phyloP scores from a whole-genome alignment of 805 yeast species.

The Priceomyces medius region DNA sequence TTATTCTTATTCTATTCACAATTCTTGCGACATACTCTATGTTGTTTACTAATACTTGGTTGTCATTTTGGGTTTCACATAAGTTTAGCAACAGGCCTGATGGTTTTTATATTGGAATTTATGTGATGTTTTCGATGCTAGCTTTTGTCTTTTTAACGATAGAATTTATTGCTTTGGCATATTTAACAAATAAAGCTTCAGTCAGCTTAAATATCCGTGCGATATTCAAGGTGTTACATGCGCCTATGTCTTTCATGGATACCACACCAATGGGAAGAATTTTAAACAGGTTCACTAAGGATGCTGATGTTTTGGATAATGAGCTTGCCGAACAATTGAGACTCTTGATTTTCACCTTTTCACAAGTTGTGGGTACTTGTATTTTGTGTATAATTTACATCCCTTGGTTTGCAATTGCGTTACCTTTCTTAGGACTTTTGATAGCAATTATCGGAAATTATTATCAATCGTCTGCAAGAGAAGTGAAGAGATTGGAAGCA shows the following conservation, averaged over 20 bases:
- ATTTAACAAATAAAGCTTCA: constrained; percentile 53
- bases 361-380: constrained; percentile 57
- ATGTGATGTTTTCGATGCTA: constrained; percentile 58
- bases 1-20: constrained; percentile 18
- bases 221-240: constrained; percentile 56
- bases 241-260: constrained; percentile 83
- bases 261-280: constrained; percentile 87
- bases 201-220: constrained; percentile 62
- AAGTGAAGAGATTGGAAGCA: constrained; percentile 40
- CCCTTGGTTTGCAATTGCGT: constrained; percentile 42
- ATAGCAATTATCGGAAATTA: constrained; percentile 30
- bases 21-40: constrained; percentile 48
- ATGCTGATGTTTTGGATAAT: constrained; percentile 80
- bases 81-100: constrained; percentile 48
- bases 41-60: constrained; percentile 70
- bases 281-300: constrained; percentile 82
- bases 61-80: constrained; percentile 74
- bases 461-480: constrained; percentile 39
- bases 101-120: constrained; percentile 71
- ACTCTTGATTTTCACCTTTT: constrained; percentile 52
- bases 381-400: constrained; percentile 35
- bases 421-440: constrained; percentile 28
- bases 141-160: constrained; percentile 43
- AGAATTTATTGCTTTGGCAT: constrained; percentile 48
- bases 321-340: constrained; percentile 72